Base-by-base conservation (phyloP, 495 filamentous ascomycete species). In the Podospora tetraspora region DNA sequence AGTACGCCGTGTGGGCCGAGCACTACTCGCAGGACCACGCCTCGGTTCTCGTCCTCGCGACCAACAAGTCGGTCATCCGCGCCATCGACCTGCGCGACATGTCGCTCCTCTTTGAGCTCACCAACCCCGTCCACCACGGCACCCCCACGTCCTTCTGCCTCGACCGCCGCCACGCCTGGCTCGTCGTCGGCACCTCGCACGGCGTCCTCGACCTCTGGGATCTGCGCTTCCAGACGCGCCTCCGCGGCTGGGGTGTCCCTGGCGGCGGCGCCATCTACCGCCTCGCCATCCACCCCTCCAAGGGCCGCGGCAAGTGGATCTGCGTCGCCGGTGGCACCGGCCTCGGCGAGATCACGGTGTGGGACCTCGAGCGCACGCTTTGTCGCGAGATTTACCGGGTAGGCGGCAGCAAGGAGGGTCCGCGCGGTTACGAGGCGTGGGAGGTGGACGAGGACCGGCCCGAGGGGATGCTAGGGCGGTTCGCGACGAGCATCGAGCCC, bases 131-230 rank as follows among this genome's bases (percentile, higher is more conserved):
- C 11, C 91, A 97, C 73, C 96, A 98, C 77, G 96, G 96, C 30
- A 93, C 91, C 2, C 93, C 92, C 8, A 98, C 92, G 3, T 95
- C 92, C 67, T 98, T 99, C 79, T 94, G 91, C 77, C 81, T 94
- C 32, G 92, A 97, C 71, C 82, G 88, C 27, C 91, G 88, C 73
- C 89, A 90, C 61, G 91, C 91, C 71, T 99, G 96, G 96, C 81
- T 99, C 4, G 81, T 96, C 8, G 78, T 98, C 4, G 95, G 94
- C 34, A 98, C 96, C 0, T 92, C 93, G 8, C 94, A 98, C 72
- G 96, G 96, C 3, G 88, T 97, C 60, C 81, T 99, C 9, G 91
- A 96, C 72, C 83, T 99, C 21, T 99, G 96, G 95, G 96, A 99
- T 75, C 86, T 99, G 19, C 90, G 96, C 19, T 99, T 98, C 80